Evolutionary conservation across 805 yeast species (phyloP).

Genomic region (Saturnispora sanitii): DNA sequence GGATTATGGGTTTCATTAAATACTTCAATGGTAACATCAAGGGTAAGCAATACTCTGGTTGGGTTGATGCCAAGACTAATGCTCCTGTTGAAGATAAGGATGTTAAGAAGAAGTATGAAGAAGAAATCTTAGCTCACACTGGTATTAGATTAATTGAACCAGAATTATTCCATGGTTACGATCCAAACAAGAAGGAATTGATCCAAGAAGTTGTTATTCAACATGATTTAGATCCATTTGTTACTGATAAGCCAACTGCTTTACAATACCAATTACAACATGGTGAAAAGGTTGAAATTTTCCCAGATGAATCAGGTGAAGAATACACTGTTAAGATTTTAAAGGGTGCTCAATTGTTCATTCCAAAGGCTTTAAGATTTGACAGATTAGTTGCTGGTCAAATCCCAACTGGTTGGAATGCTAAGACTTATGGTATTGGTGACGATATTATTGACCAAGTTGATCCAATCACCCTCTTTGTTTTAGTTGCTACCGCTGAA

Average conservation of each 20-base stretch:
- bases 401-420: constrained; percentile 98
- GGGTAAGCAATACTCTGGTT: constrained; percentile 88
- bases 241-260: constrained; percentile 90
- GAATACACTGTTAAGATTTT: constrained; percentile 84
- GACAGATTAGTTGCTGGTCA: constrained; percentile 84
- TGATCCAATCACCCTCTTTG: constrained; percentile 90
- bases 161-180: constrained; percentile 86
- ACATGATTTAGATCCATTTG: constrained; percentile 94
- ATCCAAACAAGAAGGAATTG: constrained; percentile 87
- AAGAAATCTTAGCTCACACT: constrained; percentile 77
- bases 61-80: constrained; percentile 93
- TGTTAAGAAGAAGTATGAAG: constrained; percentile 85
- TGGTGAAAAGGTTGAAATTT: constrained; percentile 86
- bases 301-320: constrained; percentile 70
- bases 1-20: constrained; percentile 97
- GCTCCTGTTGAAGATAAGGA: constrained; percentile 93
- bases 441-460: constrained; percentile 92
- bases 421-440: constrained; percentile 86
- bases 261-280: constrained; percentile 89
- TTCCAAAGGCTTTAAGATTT: constrained; percentile 77
- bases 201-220: constrained; percentile 94
- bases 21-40: constrained; percentile 87
- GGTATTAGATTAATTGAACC: constrained; percentile 98
- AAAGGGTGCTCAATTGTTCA: constrained; percentile 83
- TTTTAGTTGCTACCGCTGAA: constrained; percentile 89